phyloP scores from a whole-genome alignment of 2,329 filamentous ascomycete species.

The Aphanoascus verrucosus region DNA sequence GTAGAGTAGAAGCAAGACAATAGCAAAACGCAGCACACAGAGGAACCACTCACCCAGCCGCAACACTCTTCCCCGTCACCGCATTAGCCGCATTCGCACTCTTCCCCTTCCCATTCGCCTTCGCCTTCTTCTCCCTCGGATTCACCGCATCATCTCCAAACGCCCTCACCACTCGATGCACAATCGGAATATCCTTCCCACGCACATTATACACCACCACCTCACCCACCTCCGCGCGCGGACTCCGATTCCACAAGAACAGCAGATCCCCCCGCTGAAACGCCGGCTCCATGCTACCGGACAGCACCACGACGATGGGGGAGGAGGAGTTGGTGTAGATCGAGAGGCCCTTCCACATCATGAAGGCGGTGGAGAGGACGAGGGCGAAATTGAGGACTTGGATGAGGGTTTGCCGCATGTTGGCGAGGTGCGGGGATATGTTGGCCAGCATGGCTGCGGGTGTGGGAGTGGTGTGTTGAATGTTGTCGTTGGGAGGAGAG shows the following conservation, averaged over 20 bases:
- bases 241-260: constrained; percentile 52
- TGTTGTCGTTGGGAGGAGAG: no score
- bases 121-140: constrained; percentile 28
- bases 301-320: constrained; percentile 56
- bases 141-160: constrained; percentile 41
- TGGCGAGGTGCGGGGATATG: constrained; percentile 47
- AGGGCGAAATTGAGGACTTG: constrained; percentile 86
- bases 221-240: constrained; percentile 57
- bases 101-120: no score
- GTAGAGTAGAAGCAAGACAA: neutral
- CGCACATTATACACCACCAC: constrained; percentile 74
- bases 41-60: constrained; percentile 12
- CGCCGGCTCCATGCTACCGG: constrained; percentile 58
- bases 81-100: constrained; percentile 3
- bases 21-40: constrained; percentile 2
- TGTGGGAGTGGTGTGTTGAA: constrained; percentile 39
- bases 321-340: constrained; percentile 64
- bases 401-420: constrained; percentile 67
- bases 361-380: constrained; percentile 82
- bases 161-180: constrained; percentile 75
- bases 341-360: constrained; percentile 88
- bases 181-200: constrained; percentile 94
- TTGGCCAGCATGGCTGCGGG: constrained; percentile 52
- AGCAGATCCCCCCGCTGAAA: constrained; percentile 55
- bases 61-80: constrained; percentile 7